Evolutionary conservation across 116 monocot species (phyloP), one percentile per base, ranked within the genome.

Genomic region (Trichopus zeylanicus): DNA sequence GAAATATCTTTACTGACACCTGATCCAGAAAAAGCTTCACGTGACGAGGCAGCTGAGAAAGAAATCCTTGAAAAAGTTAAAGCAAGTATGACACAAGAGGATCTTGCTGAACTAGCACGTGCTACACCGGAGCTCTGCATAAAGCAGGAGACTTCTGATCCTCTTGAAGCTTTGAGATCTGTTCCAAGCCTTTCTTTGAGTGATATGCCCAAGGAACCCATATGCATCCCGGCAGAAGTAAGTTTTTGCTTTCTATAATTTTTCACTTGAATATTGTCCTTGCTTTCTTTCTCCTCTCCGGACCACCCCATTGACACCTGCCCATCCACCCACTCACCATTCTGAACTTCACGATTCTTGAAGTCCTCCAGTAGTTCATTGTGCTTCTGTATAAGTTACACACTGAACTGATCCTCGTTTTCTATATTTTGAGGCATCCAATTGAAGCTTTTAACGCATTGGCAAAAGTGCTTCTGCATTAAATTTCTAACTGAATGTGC

Each of bases 121-220:
- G 83, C 80, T 31, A 98, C 98, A 31, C 68, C 85, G 33, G 98
- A 98, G 42, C 79, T 98, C 7, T 76, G 88, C 16, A 67, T 88
- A 48, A 98, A 91, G 58, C 98, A 98, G 80, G 98, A 98, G 80
- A 98, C 98, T 55, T 88, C 98, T 39, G 98, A 98, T 75, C 80
- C 98, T 29, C 98, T 92, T 37, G 98, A 98, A 85, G 98, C 88
- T 75, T 75, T 98, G 51, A 91, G 56, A 91, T 69, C 72, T 63
- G 76, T 98, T 29, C 98, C 98, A 26, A 88, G 98, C 34, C 80
- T 98, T 32, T 98, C 88, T 51, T 68, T 98, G 39, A 73, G 76
- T 63, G 98, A 98, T 53, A 98, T 98, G 53, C 98, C 98, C 19
- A 85, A 38, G 61, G 73, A 87, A 52, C 98, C 98, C 52, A 76